A percentile compares a stretch with the other conserved stretches of the same genome.
Evolutionary conservation across 306 rosid species (phyloP).

Genomic region (Fragaria iinumae): DNA sequence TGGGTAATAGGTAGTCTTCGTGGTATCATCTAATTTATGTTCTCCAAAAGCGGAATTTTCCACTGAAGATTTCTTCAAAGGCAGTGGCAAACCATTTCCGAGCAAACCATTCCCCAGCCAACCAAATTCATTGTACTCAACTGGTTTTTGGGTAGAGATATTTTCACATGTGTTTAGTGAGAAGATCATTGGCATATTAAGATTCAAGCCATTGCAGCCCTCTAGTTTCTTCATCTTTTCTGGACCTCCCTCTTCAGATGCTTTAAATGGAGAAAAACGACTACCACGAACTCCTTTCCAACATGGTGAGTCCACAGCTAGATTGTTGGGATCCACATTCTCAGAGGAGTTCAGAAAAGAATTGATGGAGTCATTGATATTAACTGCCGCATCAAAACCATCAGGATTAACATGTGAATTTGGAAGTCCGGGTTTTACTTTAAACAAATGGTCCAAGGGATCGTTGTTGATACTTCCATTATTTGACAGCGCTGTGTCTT

Average conservation of each 20-base stretch:
- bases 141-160: slow-evolving; percentile 37
- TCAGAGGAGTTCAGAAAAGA: slow-evolving; percentile 51
- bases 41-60: slow-evolving; percentile 37
- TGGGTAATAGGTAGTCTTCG: slow-evolving; percentile 28
- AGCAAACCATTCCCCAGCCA: slow-evolving; percentile 40
- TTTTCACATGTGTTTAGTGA: slow-evolving; percentile 31
- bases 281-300: slow-evolving; percentile 79
- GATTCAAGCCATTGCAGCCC: slow-evolving; percentile 28
- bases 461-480: slow-evolving; percentile 30
- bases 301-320: slow-evolving; percentile 92
- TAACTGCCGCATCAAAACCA: slow-evolving; percentile 41
- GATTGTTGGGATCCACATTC: slow-evolving; percentile 57
- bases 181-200: slow-evolving; percentile 36
- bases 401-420: slow-evolving; percentile 36
- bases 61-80: slow-evolving; percentile 35
- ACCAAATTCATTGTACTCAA: slow-evolving; percentile 21
- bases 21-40: slow-evolving; percentile 34
- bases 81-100: slow-evolving; percentile 37
- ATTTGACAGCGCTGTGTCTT: slow-evolving; percentile 36
- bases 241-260: slow-evolving; percentile 31
- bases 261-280: slow-evolving; percentile 46
- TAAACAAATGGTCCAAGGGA: slow-evolving; percentile 35
- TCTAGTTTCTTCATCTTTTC: slow-evolving; percentile 38
- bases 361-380: slow-evolving; percentile 37
- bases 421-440: slow-evolving; percentile 38